Percentiles rank a stretch among this genome's conserved stretches.
Evolutionary conservation across 2,329 filamentous ascomycete species (phyloP).

Genomic region (Colletotrichum sidae): DNA sequence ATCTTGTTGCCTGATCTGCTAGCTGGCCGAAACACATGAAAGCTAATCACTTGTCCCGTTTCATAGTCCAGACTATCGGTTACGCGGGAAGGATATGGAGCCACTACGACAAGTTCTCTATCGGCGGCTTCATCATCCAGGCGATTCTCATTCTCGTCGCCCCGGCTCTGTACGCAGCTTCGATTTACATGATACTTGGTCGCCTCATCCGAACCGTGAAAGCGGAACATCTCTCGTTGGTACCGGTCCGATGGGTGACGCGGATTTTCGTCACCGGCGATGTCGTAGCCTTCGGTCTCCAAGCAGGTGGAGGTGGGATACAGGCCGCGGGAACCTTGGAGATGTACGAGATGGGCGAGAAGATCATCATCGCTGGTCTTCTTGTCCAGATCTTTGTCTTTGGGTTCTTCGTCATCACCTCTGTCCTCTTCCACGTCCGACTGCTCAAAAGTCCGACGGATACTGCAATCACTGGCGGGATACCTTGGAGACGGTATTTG

Average conservation of each 20-base stretch:
- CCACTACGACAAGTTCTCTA: conserved; percentile 22
- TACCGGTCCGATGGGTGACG: conserved; percentile 51
- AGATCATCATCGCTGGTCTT: conserved; percentile 63
- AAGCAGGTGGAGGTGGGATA: conserved; percentile 51
- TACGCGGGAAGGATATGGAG: conserved; percentile 42
- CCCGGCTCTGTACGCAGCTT: conserved; percentile 36
- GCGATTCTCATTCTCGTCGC: conserved; percentile 41
- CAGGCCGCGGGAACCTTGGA: conserved; percentile 39
- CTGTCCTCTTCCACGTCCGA: conserved; percentile 56
- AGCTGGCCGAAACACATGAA: neutral
- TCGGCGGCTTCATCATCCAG: conserved; percentile 41
- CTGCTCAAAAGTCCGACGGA: conserved; percentile 36
- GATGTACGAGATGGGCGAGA: conserved; percentile 49
- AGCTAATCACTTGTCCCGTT: neutral
- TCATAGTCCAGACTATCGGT: conserved; percentile 39
- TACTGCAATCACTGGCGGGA: conserved; percentile 6
- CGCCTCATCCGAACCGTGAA: conserved; percentile 46
- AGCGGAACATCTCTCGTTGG: conserved; percentile 37
- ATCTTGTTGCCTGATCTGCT: neutral
- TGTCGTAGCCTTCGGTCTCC: conserved; percentile 56
- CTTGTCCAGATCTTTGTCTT: conserved; percentile 65
- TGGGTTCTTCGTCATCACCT: conserved; percentile 60
- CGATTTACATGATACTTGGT: conserved; percentile 44
- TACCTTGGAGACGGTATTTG: conserved; percentile 46
- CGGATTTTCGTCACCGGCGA: conserved; percentile 61